Conservation (phyloP, 225 moss, liverwort and hornwort species). For the Polytrichum formosum region DNA sequence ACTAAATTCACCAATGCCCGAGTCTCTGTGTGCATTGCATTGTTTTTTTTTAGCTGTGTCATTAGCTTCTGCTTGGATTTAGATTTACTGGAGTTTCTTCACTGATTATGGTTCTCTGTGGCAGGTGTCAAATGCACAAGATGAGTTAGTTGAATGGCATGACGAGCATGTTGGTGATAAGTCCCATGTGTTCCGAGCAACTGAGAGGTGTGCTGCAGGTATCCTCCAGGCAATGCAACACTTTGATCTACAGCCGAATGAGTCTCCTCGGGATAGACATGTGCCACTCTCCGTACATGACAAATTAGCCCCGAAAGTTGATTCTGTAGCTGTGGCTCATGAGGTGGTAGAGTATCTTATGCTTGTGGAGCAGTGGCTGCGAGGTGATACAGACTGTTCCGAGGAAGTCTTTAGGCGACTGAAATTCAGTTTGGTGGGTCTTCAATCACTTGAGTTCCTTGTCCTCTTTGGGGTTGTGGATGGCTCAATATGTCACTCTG, state of each 20-base stretch:
- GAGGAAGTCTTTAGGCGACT: conserved; percentile 48
- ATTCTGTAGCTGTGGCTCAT: conserved; percentile 34
- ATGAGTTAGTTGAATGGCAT: conserved; percentile 66
- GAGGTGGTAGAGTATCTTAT: conserved; percentile 57
- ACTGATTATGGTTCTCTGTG: background rate
- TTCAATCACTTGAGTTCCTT: too few relatives aligned
- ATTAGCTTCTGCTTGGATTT: too few relatives aligned
- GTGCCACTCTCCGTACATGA: conserved; percentile 30
- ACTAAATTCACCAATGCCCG: too few relatives aligned
- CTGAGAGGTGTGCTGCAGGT: conserved; percentile 55
- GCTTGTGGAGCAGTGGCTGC: conserved; percentile 55
- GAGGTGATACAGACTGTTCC: conserved; percentile 48
- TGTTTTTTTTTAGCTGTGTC: too few relatives aligned
- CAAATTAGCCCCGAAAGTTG: conserved; percentile 29
- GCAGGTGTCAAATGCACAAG: conserved; percentile 67
- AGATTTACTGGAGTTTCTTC: too few relatives aligned
- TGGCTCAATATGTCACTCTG: too few relatives aligned
- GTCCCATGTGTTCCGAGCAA: conserved; percentile 51
- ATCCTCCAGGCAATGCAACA: conserved; percentile 63
- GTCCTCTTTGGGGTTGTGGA: too few relatives aligned
- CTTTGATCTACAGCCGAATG: conserved; percentile 46
- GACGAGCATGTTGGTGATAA: conserved; percentile 49
- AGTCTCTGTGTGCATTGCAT: too few relatives aligned
- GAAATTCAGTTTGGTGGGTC: conserved; percentile 44
- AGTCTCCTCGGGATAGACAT: conserved; percentile 34